These are phyloP conservation scores for Torulaspora quercuum DNA, from an alignment of 805 yeast genomes.

Conservation along the genomic window DNA sequence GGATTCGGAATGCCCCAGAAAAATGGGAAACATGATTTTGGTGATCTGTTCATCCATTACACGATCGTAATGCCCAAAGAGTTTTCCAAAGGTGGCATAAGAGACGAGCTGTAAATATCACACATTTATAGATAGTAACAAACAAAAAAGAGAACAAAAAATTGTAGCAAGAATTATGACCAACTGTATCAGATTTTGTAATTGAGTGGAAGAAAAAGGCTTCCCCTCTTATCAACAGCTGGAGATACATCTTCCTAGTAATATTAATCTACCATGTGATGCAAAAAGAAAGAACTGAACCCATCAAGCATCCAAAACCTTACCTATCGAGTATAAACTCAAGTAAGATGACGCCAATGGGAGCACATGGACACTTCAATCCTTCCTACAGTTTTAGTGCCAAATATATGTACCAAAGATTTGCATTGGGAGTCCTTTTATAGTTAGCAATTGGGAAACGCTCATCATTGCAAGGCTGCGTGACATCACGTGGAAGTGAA, in stretches of 20 bases:
- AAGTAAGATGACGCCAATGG: conserved; percentile 33
- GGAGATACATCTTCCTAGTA: conserved; percentile 38
- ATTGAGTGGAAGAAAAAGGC: conserved; percentile 32
- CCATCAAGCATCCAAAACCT: conserved; percentile 30
- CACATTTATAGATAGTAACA: conserved; percentile 10
- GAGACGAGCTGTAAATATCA: conserved; percentile 28
- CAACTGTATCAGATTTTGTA: conserved; percentile 36
- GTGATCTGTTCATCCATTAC: conserved; percentile 53
- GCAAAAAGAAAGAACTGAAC: conserved; percentile 9
- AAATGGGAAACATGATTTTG: conserved; percentile 38
- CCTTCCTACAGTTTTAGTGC: conserved; percentile 5
- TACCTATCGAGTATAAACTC: conserved; percentile 10
- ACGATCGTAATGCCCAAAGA: conserved; percentile 43
- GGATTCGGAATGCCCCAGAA: conserved; percentile 82
- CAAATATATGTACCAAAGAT: too few relatives aligned
- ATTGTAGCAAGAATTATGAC: conserved; percentile 38
- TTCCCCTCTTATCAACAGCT: conserved; percentile 36
- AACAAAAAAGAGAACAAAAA: conserved; percentile 7
- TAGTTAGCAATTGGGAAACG: neutral
- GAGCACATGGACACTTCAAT: conserved; percentile 27
- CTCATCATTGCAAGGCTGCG: too few relatives aligned
- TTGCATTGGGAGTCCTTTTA: neutral
- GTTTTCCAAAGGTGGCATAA: conserved; percentile 12
- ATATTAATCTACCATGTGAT: conserved; percentile 30
- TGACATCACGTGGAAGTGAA: neutral